Percentiles rank a stretch among this genome's conserved stretches.
Conservation (phyloP, 1,139 yeast species). For the Scheffersomyces titani region DNA sequence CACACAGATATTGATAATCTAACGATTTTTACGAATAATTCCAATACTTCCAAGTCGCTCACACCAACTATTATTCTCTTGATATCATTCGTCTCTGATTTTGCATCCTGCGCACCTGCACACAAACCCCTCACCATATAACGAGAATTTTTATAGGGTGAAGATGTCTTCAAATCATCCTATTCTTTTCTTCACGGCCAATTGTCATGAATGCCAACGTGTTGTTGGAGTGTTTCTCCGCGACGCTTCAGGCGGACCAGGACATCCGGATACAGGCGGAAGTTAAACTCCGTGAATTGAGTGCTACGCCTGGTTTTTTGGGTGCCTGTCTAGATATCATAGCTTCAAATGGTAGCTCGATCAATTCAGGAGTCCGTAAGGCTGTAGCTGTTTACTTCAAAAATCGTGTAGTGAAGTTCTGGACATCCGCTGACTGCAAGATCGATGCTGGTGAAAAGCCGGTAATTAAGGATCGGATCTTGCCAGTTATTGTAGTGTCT, state of each 20-base stretch:
- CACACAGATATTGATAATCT: too few relatives aligned
- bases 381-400: conserved; percentile 90
- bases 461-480: conserved; percentile 61
- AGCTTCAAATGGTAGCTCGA: conserved; percentile 30
- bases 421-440: conserved; percentile 43
- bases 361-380: conserved; percentile 56
- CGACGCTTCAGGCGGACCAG: conserved; percentile 74
- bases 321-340: conserved; percentile 83
- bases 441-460: conserved; percentile 75
- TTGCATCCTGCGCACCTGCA: not conserved
- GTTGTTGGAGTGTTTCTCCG: conserved; percentile 76
- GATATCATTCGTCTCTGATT: conserved; percentile 4
- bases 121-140: not conserved
- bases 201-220: conserved; percentile 63
- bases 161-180: not conserved
- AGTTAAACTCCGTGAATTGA: conserved; percentile 56
- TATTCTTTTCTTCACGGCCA: not conserved
- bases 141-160: not conserved
- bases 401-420: conserved; percentile 65
- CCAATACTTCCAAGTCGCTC: not conserved
- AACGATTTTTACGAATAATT: not conserved
- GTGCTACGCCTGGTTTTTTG: conserved; percentile 68
- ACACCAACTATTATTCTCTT: conserved; percentile 1
- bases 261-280: conserved; percentile 70
- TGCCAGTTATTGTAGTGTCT: conserved; percentile 41